A percentile compares a stretch with the other conserved stretches of the same genome.
phyloP scores from a whole-genome alignment of 2,329 filamentous ascomycete genomes.

The Torrubiella hemipterigena region DNA sequence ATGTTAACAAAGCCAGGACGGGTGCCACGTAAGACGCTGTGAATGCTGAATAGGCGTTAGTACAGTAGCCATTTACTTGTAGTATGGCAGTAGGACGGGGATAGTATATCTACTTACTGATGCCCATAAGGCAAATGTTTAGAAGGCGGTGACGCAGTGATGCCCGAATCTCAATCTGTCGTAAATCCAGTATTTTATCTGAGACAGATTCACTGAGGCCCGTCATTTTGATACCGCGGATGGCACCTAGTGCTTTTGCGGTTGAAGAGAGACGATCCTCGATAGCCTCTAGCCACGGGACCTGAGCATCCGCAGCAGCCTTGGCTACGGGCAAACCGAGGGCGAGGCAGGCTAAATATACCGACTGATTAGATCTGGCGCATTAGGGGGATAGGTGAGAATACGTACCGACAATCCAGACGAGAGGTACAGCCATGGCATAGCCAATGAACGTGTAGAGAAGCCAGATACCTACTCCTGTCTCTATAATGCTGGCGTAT shows the following conservation, averaged over 20 bases:
- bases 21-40: no score
- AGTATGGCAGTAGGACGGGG: no score
- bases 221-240: slow-evolving; percentile 30
- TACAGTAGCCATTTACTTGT: no score
- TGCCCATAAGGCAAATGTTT: no score
- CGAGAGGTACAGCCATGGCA: slow-evolving; percentile 10
- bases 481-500: slow-evolving; percentile 21
- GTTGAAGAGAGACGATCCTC: slow-evolving; percentile 14
- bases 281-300: slow-evolving; percentile 14
- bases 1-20: no score
- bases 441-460: slow-evolving; percentile 14
- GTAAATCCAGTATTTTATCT: slow-evolving; percentile 19
- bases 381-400: no score
- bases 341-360: no score
- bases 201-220: slow-evolving; percentile 22
- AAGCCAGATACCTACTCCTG: slow-evolving; percentile 20
- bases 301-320: slow-evolving; percentile 11
- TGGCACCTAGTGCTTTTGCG: slow-evolving; percentile 12
- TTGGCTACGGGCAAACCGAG: slow-evolving; percentile 12
- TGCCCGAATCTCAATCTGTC: slow-evolving; percentile 22
- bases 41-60: no score
- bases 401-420: no score
- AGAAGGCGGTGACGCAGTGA: slow-evolving; percentile 13
- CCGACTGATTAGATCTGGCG: slow-evolving; percentile 9
- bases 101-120: no score